phyloP scores from a whole-genome alignment of 2,329 filamentous ascomycete genomes.

The Pleurostoma richardsiae region DNA sequence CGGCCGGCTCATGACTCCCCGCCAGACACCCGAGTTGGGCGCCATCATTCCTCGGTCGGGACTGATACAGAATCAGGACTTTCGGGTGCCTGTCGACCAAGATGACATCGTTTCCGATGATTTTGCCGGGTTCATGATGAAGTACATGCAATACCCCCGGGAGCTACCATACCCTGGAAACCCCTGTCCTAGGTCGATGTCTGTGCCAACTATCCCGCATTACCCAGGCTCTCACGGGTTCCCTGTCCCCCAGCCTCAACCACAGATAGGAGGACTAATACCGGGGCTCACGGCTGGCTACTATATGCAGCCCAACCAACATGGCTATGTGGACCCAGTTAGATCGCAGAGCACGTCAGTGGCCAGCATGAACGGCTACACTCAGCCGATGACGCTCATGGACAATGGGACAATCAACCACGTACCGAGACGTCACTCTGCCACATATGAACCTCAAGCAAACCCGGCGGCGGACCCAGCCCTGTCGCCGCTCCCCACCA shows the following conservation, averaged over 20 bases:
- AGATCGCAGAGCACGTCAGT: background rate
- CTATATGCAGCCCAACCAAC: background rate
- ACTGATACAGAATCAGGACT: constrained; percentile 59
- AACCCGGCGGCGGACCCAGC: background rate
- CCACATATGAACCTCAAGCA: background rate
- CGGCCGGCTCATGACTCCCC: constrained; percentile 53
- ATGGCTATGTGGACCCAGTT: background rate
- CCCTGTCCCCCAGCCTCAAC: background rate
- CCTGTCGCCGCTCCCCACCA: background rate
- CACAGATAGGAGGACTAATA: background rate
- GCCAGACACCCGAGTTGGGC: constrained; percentile 43
- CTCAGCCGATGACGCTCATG: background rate
- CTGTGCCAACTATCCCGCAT: background rate
- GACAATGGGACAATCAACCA: background rate
- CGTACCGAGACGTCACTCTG: background rate
- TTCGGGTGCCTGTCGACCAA: constrained; percentile 61
- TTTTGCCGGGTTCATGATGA: background rate
- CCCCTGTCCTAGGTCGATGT: background rate
- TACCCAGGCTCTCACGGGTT: background rate
- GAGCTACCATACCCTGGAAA: background rate
- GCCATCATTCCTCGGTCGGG: constrained; percentile 50
- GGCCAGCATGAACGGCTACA: background rate
- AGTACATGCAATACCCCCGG: background rate
- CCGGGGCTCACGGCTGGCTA: background rate
- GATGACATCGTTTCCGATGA: constrained; percentile 30